phyloP scores from a whole-genome alignment of 2,329 filamentous ascomycete species.

The Diplodia scrobiculata region DNA sequence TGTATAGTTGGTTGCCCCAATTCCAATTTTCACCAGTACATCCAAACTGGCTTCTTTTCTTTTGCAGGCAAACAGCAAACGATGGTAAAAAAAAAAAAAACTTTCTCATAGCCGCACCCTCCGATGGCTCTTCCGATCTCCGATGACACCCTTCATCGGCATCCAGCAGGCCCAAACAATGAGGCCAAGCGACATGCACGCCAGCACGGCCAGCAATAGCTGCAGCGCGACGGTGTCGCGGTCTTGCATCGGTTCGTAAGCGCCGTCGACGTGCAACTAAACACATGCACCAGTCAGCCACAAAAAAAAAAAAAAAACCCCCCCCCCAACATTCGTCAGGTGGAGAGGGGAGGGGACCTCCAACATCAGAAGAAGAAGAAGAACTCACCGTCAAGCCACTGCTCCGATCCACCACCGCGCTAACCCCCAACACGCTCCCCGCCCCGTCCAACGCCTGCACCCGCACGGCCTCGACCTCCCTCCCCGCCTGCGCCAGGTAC shows the following conservation, averaged over 20 bases:
- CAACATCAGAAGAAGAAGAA: too few relatives aligned
- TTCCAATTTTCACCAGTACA: neutral
- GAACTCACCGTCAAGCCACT: slow-evolving; percentile 21
- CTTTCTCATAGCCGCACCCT: neutral
- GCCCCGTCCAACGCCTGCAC: slow-evolving; percentile 16
- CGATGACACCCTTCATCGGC: neutral
- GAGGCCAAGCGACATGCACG: slow-evolving; percentile 2
- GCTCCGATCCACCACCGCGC: slow-evolving; percentile 1
- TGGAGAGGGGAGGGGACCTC: too few relatives aligned
- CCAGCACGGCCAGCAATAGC: slow-evolving; percentile 9
- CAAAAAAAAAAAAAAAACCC: too few relatives aligned
- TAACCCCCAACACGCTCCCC: slow-evolving; percentile 4
- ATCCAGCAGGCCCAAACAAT: slow-evolving; percentile 2
- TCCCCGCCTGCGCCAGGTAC: neutral
- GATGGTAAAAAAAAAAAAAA: too few relatives aligned
- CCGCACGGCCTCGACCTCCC: neutral
- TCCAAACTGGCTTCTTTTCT: neutral
- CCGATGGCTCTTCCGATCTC: neutral
- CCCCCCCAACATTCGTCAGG: too few relatives aligned
- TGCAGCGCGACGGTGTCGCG: slow-evolving; percentile 11
- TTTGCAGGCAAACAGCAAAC: too few relatives aligned
- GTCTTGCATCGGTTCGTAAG: slow-evolving; percentile 10
- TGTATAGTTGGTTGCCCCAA: neutral
- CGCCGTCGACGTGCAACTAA: neutral
- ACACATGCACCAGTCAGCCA: neutral